phyloP scores from a whole-genome alignment of 1,284 basidiomycete genomes.

The Caloboletus firmus region DNA sequence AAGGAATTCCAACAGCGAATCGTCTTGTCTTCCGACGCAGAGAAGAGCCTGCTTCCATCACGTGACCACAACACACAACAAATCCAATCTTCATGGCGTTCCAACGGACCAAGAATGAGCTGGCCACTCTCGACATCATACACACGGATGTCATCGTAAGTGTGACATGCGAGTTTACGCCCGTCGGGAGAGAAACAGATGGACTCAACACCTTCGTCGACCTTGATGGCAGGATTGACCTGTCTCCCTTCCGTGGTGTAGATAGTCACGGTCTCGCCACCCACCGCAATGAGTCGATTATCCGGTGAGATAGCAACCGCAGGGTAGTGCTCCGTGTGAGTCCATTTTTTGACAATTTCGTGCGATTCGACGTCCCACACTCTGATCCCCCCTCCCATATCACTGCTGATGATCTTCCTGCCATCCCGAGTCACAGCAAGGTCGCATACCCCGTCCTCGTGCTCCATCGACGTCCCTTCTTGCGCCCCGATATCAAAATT shows the following conservation, averaged over 20 bases:
- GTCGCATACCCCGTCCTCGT: accelerated
- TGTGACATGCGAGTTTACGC: too few relatives aligned
- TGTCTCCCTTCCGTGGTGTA: not conserved
- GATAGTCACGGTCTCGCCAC: not conserved
- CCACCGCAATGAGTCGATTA: not conserved
- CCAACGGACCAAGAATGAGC: not conserved
- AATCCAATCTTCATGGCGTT: not conserved
- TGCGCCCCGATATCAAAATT: not conserved
- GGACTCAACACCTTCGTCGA: not conserved
- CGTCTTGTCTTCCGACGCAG: not conserved
- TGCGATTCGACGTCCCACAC: too few relatives aligned
- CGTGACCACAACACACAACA: constrained; percentile 12
- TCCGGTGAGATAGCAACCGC: too few relatives aligned
- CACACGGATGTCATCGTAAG: not conserved
- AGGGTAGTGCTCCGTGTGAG: not conserved
- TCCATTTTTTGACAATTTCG: not conserved
- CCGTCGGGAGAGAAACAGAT: too few relatives aligned
- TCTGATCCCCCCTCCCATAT: not conserved
- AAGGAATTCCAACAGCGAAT: constrained; percentile 17
- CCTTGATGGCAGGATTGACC: not conserved
- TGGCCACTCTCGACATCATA: not conserved
- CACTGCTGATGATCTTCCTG: not conserved
- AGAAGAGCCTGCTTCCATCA: constrained; percentile 9
- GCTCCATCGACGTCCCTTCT: not conserved
- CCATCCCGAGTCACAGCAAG: constrained; percentile 3